These are phyloP conservation scores for Jatropha podagrica DNA, from an alignment of 441 rosid species.

Conservation along the genomic window DNA sequence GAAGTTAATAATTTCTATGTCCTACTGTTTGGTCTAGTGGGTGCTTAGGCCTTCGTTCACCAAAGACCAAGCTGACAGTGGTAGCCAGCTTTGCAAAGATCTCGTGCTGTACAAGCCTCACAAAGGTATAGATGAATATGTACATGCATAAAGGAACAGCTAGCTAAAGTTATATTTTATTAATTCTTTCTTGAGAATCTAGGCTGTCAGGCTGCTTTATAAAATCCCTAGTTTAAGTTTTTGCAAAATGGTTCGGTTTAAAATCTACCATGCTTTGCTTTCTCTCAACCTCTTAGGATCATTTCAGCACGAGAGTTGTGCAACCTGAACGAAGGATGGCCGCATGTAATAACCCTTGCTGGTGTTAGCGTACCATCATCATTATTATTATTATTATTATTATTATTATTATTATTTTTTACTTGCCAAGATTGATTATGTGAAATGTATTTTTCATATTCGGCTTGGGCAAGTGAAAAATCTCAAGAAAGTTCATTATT, in stretches of 20 bases:
- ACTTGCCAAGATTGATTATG: background rate
- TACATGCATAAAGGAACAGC: background rate
- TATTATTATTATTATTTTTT: background rate
- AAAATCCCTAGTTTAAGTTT: background rate
- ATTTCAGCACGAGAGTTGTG: background rate
- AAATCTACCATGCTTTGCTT: background rate
- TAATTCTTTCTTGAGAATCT: conserved; percentile 16
- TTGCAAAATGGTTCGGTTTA: background rate
- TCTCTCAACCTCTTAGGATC: background rate
- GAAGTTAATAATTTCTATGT: background rate
- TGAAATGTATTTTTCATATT: background rate
- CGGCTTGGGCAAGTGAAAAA: background rate
- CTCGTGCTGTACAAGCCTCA: background rate
- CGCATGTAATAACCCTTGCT: background rate
- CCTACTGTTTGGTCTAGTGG: background rate
- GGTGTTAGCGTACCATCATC: background rate
- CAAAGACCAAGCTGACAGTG: conserved; percentile 3
- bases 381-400: background rate
- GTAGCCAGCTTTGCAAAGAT: conserved; percentile 4
- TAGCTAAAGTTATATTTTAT: background rate
- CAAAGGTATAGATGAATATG: background rate
- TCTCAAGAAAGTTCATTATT: background rate
- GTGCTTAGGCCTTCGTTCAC: background rate
- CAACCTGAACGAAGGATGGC: background rate
- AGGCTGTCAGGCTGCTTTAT: conserved; percentile 19